Evolutionary conservation across 169 alveolate genomes (phyloP), one percentile per base, ranked within the genome.

Genomic region (Theileria parva): DNA sequence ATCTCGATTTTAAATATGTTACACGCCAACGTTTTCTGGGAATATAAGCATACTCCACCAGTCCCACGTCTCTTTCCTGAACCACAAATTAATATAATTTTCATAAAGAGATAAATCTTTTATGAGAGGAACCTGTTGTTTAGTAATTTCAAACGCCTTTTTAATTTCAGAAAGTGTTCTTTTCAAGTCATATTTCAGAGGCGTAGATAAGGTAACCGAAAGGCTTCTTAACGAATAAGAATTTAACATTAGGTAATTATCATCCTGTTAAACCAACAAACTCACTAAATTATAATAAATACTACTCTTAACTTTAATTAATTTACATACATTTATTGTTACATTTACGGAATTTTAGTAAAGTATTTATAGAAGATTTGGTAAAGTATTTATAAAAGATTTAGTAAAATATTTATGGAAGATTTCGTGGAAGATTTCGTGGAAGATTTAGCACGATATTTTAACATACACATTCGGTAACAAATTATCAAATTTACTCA

Each of bases 11-110:
- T 23, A 89, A 74, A 34, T 89, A 89, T 15, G 94, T 89, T 51
- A 86, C 91, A 57, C 94, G 65, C 84, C 89, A 89, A 37, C 91
- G 92, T 37, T 89, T 87, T 25, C 94, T 80, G 7, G 90, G 90
- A n/a, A 60, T 48, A 32, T 81, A 79, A 23, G 61, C 23, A 51
- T 34, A 81, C 25, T 81, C 88, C 34, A 81, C 85, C 6, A 27
- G 15, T n/a, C 83, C 60, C 17, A 81, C 7, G 13, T 34, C 21
- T 61, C 53, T 5, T 67, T 68, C 80, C 88, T 81, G 39, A 6
- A 25, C 30, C 2, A 1, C 13, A 17, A 8, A 11, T 17, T 30
- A 70, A 44, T 8, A 44, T 4, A 44, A 4, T 44, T 44, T 44
- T n/a, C n/a, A n/a, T n/a, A n/a, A n/a, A n/a, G n/a, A n/a, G n/a